Conservation (phyloP, 2,329 filamentous ascomycete species). For the Aureobasidium uvarum region DNA sequence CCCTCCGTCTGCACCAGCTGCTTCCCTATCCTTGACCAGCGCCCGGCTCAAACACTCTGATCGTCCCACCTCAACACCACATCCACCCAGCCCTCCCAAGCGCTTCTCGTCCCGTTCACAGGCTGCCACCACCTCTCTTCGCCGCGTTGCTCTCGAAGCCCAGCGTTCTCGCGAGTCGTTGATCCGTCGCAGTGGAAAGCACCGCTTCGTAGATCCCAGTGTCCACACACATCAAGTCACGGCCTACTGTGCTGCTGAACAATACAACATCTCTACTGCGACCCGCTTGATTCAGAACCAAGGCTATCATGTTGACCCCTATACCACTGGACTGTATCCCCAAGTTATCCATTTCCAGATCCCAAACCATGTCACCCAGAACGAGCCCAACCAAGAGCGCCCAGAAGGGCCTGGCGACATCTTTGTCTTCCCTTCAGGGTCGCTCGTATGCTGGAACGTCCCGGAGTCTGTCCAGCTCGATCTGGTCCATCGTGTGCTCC, state of each 20-base stretch:
- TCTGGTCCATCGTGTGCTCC: slow-evolving; percentile 68
- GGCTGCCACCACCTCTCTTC: slow-evolving; percentile 68
- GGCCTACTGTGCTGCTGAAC: slow-evolving; percentile 66
- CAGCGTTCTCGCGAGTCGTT: slow-evolving; percentile 60
- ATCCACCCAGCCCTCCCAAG: slow-evolving; percentile 34
- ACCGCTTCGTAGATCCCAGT: slow-evolving; percentile 48
- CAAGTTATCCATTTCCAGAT: slow-evolving; percentile 63
- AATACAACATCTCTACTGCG: slow-evolving; percentile 61
- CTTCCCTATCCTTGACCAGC: background rate
- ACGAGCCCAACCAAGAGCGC: slow-evolving; percentile 47
- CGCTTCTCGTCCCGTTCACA: slow-evolving; percentile 52
- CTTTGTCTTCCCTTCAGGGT: slow-evolving; percentile 94
- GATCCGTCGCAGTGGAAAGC: slow-evolving; percentile 49
- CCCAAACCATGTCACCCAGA: slow-evolving; percentile 40
- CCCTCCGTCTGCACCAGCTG: background rate
- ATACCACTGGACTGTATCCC: slow-evolving; percentile 60
- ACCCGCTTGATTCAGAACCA: slow-evolving; percentile 56
- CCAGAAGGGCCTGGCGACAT: slow-evolving; percentile 64
- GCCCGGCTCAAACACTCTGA: background rate
- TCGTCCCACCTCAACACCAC: background rate
- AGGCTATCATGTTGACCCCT: slow-evolving; percentile 63
- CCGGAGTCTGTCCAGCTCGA: slow-evolving; percentile 69
- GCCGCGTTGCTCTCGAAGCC: slow-evolving; percentile 82
- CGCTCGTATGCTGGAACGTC: slow-evolving; percentile 87
- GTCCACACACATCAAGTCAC: slow-evolving; percentile 55